Conservation (phyloP, 139 green algal genomes). For the Pleodorina starrii region DNA sequence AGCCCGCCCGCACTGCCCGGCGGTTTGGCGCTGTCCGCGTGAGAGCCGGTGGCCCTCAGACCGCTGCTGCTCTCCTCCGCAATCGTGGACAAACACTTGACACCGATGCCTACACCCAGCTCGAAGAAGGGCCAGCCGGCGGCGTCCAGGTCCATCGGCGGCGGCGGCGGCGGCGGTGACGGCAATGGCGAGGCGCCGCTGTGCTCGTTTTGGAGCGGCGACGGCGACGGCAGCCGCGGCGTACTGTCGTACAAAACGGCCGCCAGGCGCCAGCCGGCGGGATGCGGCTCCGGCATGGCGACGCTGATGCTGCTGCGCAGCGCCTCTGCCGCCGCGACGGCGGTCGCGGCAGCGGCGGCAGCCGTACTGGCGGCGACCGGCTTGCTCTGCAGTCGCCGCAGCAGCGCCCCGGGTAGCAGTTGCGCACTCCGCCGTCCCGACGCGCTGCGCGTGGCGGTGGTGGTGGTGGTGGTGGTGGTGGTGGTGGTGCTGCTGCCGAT, state of each 20-base stretch:
- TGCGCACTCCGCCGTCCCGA: neutral
- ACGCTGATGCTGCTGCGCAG: neutral
- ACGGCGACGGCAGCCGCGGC: neutral
- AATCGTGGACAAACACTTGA: neutral
- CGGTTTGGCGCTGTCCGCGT: neutral
- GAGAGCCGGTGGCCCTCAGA: neutral
- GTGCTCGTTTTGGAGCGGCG: neutral
- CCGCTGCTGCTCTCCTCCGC: conserved; percentile 25
- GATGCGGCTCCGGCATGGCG: conserved; percentile 1
- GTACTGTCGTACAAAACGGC: neutral
- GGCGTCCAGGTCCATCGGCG: neutral
- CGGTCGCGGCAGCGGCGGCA: neutral
- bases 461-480: neutral
- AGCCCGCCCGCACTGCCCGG: neutral
- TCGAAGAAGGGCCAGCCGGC: neutral
- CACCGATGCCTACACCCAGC: neutral
- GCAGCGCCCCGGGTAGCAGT: neutral
- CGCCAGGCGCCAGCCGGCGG: neutral
- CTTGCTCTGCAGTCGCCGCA: neutral
- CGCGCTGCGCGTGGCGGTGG: neutral
- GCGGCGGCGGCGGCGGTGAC: neutral
- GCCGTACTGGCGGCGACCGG: neutral
- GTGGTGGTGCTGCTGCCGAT: neutral
- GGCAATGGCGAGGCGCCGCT: neutral
- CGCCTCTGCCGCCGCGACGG: neutral